Evolutionary conservation across 805 yeast genomes (phyloP).

Genomic region (Saccharomycopsis oosterbeekiorum): DNA sequence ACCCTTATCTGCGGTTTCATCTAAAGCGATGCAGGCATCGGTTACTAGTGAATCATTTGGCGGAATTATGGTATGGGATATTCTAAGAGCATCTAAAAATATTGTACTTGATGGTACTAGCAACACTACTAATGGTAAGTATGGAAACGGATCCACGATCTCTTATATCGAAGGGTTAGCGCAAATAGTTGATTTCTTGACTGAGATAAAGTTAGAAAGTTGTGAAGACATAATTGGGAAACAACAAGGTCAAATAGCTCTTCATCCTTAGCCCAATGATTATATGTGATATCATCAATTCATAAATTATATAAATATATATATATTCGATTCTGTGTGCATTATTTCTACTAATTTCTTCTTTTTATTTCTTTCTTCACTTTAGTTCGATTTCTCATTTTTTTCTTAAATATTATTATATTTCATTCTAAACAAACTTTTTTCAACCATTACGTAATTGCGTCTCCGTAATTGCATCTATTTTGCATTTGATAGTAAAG

Average conservation of each 20-base stretch:
- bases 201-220: neutral
- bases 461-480: neutral
- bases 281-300: too few relatives aligned
- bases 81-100: conserved; percentile 22
- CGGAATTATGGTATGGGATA: conserved; percentile 17
- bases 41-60: conserved; percentile 7
- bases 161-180: neutral
- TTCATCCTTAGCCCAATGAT: neutral
- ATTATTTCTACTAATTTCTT: too few relatives aligned
- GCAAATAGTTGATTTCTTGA: neutral
- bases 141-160: neutral
- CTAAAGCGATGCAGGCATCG: neutral
- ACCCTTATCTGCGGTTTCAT: neutral
- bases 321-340: neutral
- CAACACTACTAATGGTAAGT: neutral
- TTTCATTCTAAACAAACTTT: too few relatives aligned
- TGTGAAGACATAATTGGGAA: neutral
- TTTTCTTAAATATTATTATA: neutral
- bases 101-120: conserved; percentile 1
- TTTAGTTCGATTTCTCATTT: too few relatives aligned
- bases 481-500: neutral
- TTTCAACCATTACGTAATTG: too few relatives aligned
- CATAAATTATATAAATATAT: too few relatives aligned
- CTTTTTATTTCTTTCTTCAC: too few relatives aligned
- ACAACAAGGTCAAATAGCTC: neutral